Evolutionary conservation across 495 filamentous ascomycete genomes (phyloP).

Genomic region (Pyronema domesticum): DNA sequence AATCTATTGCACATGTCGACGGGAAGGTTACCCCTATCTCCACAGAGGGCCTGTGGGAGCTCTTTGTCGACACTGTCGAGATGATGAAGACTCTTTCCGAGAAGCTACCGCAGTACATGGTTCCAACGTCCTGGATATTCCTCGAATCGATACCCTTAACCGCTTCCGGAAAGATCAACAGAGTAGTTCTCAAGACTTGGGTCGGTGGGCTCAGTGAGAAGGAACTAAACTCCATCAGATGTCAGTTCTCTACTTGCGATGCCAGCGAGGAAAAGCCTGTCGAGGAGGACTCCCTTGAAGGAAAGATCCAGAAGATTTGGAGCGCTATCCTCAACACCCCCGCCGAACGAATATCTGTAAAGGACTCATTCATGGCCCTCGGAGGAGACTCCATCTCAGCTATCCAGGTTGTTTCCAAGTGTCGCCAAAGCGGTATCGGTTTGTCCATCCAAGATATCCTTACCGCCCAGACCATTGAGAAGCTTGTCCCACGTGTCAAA

Average conservation of each 20-base stretch:
- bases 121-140: constrained; percentile 18
- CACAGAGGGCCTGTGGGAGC: not conserved
- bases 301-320: not conserved
- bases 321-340: not conserved
- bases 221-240: not conserved
- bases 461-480: not conserved
- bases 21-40: not conserved
- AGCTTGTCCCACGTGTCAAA: not conserved
- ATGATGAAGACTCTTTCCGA: not conserved
- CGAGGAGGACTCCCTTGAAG: not conserved
- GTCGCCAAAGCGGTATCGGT: not conserved
- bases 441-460: not conserved
- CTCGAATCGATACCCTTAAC: constrained; percentile 10
- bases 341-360: not conserved
- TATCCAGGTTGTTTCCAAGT: constrained; percentile 46
- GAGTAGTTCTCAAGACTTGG: not conserved
- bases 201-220: not conserved
- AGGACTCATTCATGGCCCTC: constrained; percentile 35
- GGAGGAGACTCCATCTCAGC: constrained; percentile 56
- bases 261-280: not conserved
- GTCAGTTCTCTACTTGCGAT: not conserved
- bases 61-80: not conserved
- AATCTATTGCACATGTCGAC: not conserved
- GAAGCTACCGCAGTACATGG: constrained; percentile 7
- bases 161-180: constrained; percentile 16